A percentile compares a stretch with the other conserved stretches of the same genome.
These are phyloP conservation scores for Telopea speciosissima DNA, from an alignment of 177 flowering plant genomes.

Conservation along the genomic window DNA sequence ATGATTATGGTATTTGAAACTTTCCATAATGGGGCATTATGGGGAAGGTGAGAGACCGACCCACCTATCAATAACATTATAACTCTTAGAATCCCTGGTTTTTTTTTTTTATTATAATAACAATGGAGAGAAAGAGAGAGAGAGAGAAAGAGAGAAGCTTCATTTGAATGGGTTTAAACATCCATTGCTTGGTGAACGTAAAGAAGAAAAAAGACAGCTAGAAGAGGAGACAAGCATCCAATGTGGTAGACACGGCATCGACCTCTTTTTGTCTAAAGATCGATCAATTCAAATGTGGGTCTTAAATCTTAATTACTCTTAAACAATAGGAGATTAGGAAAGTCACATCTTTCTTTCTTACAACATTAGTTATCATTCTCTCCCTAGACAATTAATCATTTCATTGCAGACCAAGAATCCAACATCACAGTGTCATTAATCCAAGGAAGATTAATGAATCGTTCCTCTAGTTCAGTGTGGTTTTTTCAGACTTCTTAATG, in stretches of 20 bases:
- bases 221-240: slow-evolving; percentile 2
- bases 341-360: not conserved
- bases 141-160: not conserved
- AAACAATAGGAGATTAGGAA: not conserved
- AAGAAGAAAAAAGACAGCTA: slow-evolving; percentile 3
- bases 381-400: no score
- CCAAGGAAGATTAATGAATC: no score
- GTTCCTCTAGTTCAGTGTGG: no score
- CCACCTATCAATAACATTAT: no score
- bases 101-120: no score
- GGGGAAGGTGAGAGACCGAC: no score
- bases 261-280: slow-evolving; percentile 5
- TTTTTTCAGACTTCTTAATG: no score
- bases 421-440: no score
- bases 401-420: no score
- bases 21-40: no score
- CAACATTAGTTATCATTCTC: not conserved
- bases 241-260: slow-evolving; percentile 13
- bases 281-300: not conserved
- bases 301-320: not conserved
- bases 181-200: slow-evolving; percentile 1
- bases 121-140: not conserved
- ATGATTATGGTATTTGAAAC: no score
- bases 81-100: no score
- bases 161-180: not conserved